Base-by-base conservation (phyloP, 169 alveolate species). In the Perkinsus olseni region DNA sequence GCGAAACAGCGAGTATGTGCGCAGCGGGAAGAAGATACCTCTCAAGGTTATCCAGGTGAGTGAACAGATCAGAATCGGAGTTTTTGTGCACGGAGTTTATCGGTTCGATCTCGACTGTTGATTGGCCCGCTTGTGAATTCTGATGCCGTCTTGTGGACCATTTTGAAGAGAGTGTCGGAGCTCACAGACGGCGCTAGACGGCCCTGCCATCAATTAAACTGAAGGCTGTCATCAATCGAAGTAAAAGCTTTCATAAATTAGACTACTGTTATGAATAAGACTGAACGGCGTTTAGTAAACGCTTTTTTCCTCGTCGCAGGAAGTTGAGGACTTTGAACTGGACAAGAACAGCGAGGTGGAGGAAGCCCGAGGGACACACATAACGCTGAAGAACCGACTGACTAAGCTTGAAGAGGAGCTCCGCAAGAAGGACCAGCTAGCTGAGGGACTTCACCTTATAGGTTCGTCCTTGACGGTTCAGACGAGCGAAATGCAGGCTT, bases 391-490 rank as follows among this genome's bases (percentile, higher is more conserved):
- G 95, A 96, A 96, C 93, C 97, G 97, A 74, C 96, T 97, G 93
- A 97, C 97, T 0, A 96, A 97, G 93, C 95, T 97, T 24, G 97
- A 97, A 94, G 96, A 96, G 94, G 95, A 96, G 94, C 96, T 97
- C 48, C 96, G 97, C 94, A 97, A 97, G 96, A 97, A 97, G 94
- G 98, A 98, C 93, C 98, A 98, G 95, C 95, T 97, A 62, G 98
- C 98, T 50, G 99, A 97, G 92, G 98, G 98, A 39, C 96, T 98
- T 40, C 99, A 98, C 92, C 95, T 98, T 92, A 98, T 98, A 94
- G 82, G 82, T 62, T 4, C 13, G 17, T 13, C 31, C 24, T 6
- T 45, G 62, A 62, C 17, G 34, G 31, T 40, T 6, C 11, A 3
- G 11, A 40, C 50, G 50, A 40, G 50, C 11, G 50, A 40, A 40